Evolutionary conservation across 129 eudicot genomes (phyloP).

Genomic region (Glebionis coronaria): DNA sequence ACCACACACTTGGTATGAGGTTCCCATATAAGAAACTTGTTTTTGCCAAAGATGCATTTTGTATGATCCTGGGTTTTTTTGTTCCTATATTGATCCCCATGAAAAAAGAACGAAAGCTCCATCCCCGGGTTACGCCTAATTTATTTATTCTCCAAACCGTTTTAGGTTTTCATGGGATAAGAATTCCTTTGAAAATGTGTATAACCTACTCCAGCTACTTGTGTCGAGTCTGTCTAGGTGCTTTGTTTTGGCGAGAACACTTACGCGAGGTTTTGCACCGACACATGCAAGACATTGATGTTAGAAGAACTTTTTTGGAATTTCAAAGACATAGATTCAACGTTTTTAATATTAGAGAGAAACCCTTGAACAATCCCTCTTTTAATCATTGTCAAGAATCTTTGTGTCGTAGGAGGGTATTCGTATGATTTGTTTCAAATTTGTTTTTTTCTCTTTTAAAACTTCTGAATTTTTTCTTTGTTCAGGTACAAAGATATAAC

Average conservation of each 20-base stretch:
- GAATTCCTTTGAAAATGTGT: slow-evolving; percentile 48
- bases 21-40: too few relatives aligned
- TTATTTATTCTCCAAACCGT: slow-evolving; percentile 7
- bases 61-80: too few relatives aligned
- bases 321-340: neutral
- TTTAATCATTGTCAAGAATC: slow-evolving; percentile 17
- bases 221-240: slow-evolving; percentile 15
- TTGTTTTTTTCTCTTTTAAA: too few relatives aligned
- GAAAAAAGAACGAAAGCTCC: slow-evolving; percentile 10
- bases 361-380: neutral
- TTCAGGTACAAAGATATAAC: too few relatives aligned
- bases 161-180: slow-evolving; percentile 24
- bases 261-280: too few relatives aligned
- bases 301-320: neutral
- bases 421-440: too few relatives aligned
- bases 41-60: too few relatives aligned
- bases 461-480: too few relatives aligned
- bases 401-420: neutral
- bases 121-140: neutral
- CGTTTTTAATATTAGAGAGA: slow-evolving; percentile 15
- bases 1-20: too few relatives aligned
- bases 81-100: too few relatives aligned
- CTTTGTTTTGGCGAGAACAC: slow-evolving; percentile 1
- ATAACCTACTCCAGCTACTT: slow-evolving; percentile 29
- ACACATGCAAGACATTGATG: neutral